Base-by-base conservation (phyloP, 805 yeast genomes). In the Candida ulmi region DNA sequence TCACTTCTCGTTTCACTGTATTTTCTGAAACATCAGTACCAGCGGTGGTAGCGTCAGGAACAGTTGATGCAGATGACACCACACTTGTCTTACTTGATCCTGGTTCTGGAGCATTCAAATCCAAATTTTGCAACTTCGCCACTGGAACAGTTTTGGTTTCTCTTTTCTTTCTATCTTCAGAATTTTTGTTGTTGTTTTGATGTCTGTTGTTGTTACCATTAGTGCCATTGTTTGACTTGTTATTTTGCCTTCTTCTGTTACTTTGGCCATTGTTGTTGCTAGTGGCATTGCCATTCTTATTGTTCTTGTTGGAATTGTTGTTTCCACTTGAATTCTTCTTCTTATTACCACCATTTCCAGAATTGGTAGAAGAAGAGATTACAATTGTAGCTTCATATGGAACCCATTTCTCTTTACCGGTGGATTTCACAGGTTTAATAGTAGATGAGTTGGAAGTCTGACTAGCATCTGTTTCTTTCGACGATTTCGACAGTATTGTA, bases 401-500 rank as follows among this genome's bases (percentile, higher is more conserved):
- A 27, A 79, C 69, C 87, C 87, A 80, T 52, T 81, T 83, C 47
- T 76, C 83, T 52, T 76, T 78, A 5, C 57, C 58, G 16, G 51
- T 44, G 15, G 47, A 38, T 39, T 51, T 52, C 13, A 40, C 50
- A 12, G 31, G 27, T 30, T 40, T 52, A 39, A 38, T 24, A 40
- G 32, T 12, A 33, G 33, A 18, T 32, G 27, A 21, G 35, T 38
- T 5, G 37, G 19, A 6, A 21, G 24, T 7, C 24, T 21, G 24
- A 21, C 24, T 9, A 21, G 37, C n/a, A 5, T 34, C 15, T 29
- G 35, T 8, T 12, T 36, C 11, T 3, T 30, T 15, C 11, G 35
- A 19, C 3, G 38, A 40, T 27, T 42, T 40, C n/a, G 40, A 15
- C 13, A 51, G 26, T 8, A 36, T 43, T 17, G 43, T 41, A 5